Evolutionary conservation across 129 eudicot species (phyloP), one percentile per base, ranked within the genome.

Genomic region (Sambucus nigra): DNA sequence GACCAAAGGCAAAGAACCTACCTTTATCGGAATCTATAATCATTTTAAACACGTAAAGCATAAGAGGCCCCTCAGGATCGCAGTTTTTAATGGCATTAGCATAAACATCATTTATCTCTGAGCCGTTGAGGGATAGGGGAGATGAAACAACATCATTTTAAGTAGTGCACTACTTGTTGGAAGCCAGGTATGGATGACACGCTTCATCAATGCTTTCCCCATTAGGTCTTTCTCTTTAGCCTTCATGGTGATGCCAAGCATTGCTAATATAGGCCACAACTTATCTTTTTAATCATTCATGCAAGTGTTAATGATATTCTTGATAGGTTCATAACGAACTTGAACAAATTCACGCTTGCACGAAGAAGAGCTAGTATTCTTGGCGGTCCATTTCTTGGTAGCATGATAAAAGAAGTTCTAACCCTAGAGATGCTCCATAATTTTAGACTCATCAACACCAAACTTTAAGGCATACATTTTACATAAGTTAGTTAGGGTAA

Each of bases 341-440:
- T 75, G 83, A 8, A 79, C 94, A 44, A 83, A 83, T 5, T 87
- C 87, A 56, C 94, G 87, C 64, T 83, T 83, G 54, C 87, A 84
- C 0, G 87, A 61, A 1, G 76, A 45, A 5, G 73, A 32, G 2
- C 88, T 88, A 21, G 88, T 69, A 16, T 70, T 67, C 79, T 80
- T 76, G 47, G 18, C 70, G 12, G 84, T 84, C 94, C 88, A 84
- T 33, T 79, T 80, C 28, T 80, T 76, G 1, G 94, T 80, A 40
- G 71, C 72, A 1, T 88, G 76, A 64, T 84, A n/a, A n/a, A n/a
- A n/a, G n/a, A n/a, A n/a, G n/a, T n/a, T n/a, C n/a, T n/a, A n/a
- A n/a, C n/a, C n/a, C 88, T 22, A 76, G 1, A 83, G 84, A 55
- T 87, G 53, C 45, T 79, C 79, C 81, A 83, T 79, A 83, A 83